phyloP scores from a whole-genome alignment of 225 moss, liverwort and hornwort genomes.

The Anthoceros angustus region DNA sequence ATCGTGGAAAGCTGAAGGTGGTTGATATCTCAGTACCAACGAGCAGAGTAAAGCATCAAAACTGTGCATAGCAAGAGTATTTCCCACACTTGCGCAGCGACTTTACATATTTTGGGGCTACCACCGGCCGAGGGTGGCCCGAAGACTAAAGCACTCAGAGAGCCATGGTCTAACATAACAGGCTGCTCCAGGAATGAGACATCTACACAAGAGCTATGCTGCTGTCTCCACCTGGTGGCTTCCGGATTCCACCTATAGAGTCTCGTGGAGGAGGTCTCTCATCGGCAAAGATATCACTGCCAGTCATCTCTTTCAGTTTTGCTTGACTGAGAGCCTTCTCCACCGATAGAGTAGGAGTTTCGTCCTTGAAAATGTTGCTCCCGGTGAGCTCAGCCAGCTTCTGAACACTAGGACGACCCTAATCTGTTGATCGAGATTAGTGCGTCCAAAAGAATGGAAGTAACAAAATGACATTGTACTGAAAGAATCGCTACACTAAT shows the following conservation, averaged over 20 bases:
- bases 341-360: conserved; percentile 20
- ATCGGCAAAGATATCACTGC: conserved; percentile 88
- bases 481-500: too few relatives aligned
- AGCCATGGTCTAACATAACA: too few relatives aligned
- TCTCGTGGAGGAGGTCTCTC: conserved; percentile 77
- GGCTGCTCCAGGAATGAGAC: neutral
- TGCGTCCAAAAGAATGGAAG: too few relatives aligned
- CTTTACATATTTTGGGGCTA: neutral
- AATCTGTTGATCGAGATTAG: too few relatives aligned
- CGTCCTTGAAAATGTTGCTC: conserved; percentile 90
- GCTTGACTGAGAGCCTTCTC: conserved; percentile 64
- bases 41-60: neutral
- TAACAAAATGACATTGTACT: too few relatives aligned
- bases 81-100: neutral
- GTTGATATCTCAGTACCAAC: too few relatives aligned
- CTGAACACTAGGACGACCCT: conserved; percentile 15
- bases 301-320: conserved; percentile 79
- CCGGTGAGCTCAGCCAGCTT: conserved; percentile 88
- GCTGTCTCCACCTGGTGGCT: conserved; percentile 91
- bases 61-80: neutral
- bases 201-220: conserved; percentile 72
- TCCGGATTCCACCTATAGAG: conserved; percentile 84
- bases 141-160: too few relatives aligned
- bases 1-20: too few relatives aligned
- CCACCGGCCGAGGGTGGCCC: neutral